Conservation (phyloP, 768 basidiomycete species). For the Bullera alba region DNA sequence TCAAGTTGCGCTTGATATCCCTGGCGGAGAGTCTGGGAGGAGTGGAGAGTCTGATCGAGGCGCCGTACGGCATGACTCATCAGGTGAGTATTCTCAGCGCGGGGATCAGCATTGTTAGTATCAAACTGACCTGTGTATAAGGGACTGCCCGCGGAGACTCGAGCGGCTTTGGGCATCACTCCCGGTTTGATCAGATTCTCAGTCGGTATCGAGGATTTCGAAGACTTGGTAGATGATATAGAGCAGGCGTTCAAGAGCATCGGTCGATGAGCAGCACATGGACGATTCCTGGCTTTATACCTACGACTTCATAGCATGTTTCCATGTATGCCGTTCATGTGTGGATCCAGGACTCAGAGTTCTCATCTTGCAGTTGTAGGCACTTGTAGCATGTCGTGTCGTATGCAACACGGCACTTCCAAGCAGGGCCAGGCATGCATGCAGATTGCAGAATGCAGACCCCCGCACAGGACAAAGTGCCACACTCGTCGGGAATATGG, state of each 20-base stretch:
- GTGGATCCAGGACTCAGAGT: no score
- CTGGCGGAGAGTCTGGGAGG: constrained; percentile 87
- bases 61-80: constrained; percentile 85
- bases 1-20: constrained; percentile 60
- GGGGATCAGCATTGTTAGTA: background rate
- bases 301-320: background rate
- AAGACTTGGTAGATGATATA: constrained; percentile 71
- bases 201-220: constrained; percentile 80
- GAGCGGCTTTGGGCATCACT: constrained; percentile 33
- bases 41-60: constrained; percentile 82
- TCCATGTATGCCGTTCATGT: background rate
- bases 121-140: no score
- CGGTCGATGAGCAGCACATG: no score
- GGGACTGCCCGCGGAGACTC: constrained; percentile 32
- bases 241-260: constrained; percentile 53
- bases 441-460: no score
- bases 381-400: background rate
- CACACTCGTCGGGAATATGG: no score
- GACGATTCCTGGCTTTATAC: no score
- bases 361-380: no score
- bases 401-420: no score
- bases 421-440: no score
- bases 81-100: constrained; percentile 45
- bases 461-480: no score
- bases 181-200: constrained; percentile 61